Conservation (phyloP, 2,329 filamentous ascomycete species). For the Thermothelomyces thermophilus region DNA sequence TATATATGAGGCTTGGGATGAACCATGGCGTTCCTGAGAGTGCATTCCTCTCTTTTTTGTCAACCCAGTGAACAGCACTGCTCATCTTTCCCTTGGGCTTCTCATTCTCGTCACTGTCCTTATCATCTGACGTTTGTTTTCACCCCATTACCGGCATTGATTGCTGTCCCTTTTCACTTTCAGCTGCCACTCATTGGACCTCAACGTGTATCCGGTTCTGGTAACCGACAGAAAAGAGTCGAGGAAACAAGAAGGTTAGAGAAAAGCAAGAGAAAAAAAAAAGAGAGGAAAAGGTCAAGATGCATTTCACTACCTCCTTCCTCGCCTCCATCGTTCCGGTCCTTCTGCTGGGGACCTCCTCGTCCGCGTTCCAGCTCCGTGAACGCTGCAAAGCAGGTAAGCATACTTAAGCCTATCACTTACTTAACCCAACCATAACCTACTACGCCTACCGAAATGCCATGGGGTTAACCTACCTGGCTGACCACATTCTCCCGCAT, state of each 20-base stretch:
- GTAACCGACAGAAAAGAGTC: neutral
- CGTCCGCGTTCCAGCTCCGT: neutral
- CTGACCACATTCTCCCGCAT: no score
- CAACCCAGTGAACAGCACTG: no score
- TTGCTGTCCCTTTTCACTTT: neutral
- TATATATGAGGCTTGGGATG: no score
- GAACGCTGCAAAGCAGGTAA: neutral
- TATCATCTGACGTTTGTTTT: no score
- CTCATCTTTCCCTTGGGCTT: neutral
- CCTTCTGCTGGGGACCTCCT: neutral
- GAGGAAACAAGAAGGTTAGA: no score
- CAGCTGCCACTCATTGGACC: no score
- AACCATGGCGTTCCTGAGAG: no score
- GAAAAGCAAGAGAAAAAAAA: neutral
- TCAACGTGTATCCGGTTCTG: neutral
- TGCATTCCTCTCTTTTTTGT: no score
- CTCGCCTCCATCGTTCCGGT: neutral
- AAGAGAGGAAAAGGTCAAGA: neutral
- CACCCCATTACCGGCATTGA: conserved; percentile 4
- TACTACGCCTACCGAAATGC: no score
- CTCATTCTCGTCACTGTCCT: neutral
- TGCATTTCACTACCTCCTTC: conserved; percentile 10
- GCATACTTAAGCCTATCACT: neutral
- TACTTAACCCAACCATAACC: no score
- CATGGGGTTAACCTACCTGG: no score